A percentile compares a stretch with the other conserved stretches of the same genome.
phyloP scores from a whole-genome alignment of 371 early-diverging fungal species.

The Circinella umbellata region DNA sequence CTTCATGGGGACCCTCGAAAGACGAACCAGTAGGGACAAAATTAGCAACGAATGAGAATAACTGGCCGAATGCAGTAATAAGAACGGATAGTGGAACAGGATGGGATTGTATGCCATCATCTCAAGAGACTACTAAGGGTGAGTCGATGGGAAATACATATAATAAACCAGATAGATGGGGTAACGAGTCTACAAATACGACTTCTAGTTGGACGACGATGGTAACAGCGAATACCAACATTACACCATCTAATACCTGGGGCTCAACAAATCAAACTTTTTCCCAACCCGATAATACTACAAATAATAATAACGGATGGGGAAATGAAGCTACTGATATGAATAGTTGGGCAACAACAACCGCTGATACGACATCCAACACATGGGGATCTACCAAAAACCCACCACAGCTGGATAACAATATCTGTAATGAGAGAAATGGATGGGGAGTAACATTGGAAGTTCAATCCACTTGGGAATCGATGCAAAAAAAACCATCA shows the following conservation, averaged over 20 bases:
- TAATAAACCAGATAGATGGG: neutral
- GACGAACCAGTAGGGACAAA: neutral
- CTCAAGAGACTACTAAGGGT: neutral
- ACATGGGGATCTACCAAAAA: neutral
- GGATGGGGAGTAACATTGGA: neutral
- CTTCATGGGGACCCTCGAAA: constrained; percentile 14
- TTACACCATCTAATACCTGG: neutral
- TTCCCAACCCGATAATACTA: too few relatives aligned
- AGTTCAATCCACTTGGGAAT: neutral
- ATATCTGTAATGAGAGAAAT: too few relatives aligned
- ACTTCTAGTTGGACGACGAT: too few relatives aligned
- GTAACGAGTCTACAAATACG: neutral
- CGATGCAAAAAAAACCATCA: neutral
- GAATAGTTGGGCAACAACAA: too few relatives aligned
- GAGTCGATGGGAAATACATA: neutral
- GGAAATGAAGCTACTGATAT: too few relatives aligned
- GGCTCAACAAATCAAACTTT: too few relatives aligned
- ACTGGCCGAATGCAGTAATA: neutral
- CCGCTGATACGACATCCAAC: too few relatives aligned
- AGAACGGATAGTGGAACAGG: constrained; percentile 1
- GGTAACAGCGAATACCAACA: too few relatives aligned
- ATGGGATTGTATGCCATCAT: constrained; percentile 3
- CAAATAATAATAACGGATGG: too few relatives aligned
- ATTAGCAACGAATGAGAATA: neutral
- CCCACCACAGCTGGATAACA: too few relatives aligned